phyloP scores from a whole-genome alignment of 345 rosid genomes.

The Microthlaspi erraticum region DNA sequence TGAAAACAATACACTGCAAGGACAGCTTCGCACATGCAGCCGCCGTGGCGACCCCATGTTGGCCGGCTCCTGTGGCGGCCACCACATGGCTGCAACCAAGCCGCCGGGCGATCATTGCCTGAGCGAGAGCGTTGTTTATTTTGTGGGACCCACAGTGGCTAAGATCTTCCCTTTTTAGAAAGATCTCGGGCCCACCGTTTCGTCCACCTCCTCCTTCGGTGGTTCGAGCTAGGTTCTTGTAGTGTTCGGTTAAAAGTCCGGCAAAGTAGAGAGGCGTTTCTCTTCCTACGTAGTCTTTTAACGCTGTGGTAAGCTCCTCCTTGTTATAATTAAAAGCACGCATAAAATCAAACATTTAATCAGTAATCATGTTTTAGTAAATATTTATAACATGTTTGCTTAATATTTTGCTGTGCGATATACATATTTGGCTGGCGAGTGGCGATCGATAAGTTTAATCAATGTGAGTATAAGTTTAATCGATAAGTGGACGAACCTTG shows the following conservation, averaged over 20 bases:
- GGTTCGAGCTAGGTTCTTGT: slow-evolving; percentile 47
- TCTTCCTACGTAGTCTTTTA: slow-evolving; percentile 83
- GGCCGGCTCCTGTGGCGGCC: slow-evolving; percentile 88
- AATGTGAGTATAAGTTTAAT: neutral
- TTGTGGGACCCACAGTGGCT: slow-evolving; percentile 81
- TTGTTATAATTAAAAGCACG: no score
- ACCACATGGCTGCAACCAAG: slow-evolving; percentile 63
- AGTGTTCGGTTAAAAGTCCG: slow-evolving; percentile 65
- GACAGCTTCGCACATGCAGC: slow-evolving; percentile 80
- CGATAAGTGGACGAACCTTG: no score
- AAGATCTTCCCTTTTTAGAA: slow-evolving; percentile 86
- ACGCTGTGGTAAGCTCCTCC: slow-evolving; percentile 65
- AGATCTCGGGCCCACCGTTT: slow-evolving; percentile 63
- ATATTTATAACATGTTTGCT: neutral
- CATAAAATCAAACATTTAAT: neutral
- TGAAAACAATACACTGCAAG: slow-evolving; percentile 67
- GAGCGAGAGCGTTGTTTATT: slow-evolving; percentile 86
- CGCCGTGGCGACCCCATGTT: slow-evolving; percentile 89
- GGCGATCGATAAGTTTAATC: neutral
- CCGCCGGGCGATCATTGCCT: slow-evolving; percentile 82
- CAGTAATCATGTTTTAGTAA: neutral
- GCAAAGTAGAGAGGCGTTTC: slow-evolving; percentile 86
- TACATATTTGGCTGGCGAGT: no score
- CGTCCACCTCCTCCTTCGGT: slow-evolving; percentile 51
- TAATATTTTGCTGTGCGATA: no score